Base-by-base conservation (phyloP, 2,329 filamentous ascomycete genomes). In the Epichloe sp. region DNA sequence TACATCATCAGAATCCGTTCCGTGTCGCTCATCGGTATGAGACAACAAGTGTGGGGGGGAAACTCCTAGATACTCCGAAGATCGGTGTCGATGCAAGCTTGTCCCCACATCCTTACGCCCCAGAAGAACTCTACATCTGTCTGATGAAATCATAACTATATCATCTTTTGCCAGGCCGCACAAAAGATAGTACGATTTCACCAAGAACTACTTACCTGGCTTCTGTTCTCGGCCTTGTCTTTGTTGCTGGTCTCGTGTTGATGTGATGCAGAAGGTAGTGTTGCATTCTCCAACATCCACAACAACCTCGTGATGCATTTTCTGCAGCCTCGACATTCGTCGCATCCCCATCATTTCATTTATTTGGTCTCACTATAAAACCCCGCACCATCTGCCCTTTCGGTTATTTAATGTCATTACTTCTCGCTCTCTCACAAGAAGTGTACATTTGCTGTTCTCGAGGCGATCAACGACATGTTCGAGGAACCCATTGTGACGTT, bases 401-500 rank as follows among this genome's bases (percentile, higher is more conserved):
- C 7, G n/a, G 5, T 37, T 7, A 3, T 31, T n/a, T 15, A 3
- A n/a, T 17, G 19, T 19, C 19, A 23, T 44, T 38, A 4, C 4
- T n/a, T 37, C 14, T 19, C 14, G 14, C 4, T n/a, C 14, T 26
- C 11, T 35, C 5, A 17, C 31, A 10, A 43, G 31, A 35, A 12
- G 35, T 42, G 37, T 35, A 23, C n/a, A 41, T 19, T 31, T 37
- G 36, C 38, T 41, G 14, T 7, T 12, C 11, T 40, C 37, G 6
- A 14, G 21, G 5, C 19, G 34, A 21, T 14, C 19, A 23, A 37
- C 46, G 48, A 44, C 48, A 64, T 64, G 62, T 55, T 61, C 52
- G 60, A 63, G 41, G 31, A 59, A 44, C 52, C 50, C 14, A 55
- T 63, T 31, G 60, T 64, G 37, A 49, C 60, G 2, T 63, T 63